These are phyloP conservation scores for Cardamine resedifolia DNA, from an alignment of 345 rosid genomes.

Conservation along the genomic window DNA sequence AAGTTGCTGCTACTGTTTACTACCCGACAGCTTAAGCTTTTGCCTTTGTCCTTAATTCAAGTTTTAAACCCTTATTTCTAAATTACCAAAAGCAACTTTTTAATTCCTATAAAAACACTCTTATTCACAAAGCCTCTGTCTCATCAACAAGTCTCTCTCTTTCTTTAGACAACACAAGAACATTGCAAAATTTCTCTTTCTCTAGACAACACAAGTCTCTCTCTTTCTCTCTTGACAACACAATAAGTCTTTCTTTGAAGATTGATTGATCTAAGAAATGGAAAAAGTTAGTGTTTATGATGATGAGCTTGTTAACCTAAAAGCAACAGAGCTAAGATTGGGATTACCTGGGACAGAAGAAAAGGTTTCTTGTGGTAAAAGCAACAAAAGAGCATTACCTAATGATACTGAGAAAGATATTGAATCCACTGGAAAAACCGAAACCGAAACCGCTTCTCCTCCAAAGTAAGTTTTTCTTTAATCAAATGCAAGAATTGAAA, in stretches of 20 bases:
- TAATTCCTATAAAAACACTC: conserved; percentile 45
- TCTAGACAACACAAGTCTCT: conserved; percentile 17
- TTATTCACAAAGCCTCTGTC: conserved; percentile 33
- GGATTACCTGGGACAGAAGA: conserved; percentile 76
- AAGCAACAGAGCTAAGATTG: conserved; percentile 85
- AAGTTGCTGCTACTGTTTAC: conserved; percentile 56
- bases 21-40: conserved; percentile 74
- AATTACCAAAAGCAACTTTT: conserved; percentile 8
- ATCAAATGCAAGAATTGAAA: conserved; percentile 1
- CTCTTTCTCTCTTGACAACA: conserved; percentile 27
- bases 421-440: conserved; percentile 29
- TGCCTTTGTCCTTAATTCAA: conserved; percentile 63
- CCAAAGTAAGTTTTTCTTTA: conserved; percentile 55
- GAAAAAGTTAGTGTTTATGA: conserved; percentile 39
- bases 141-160: conserved; percentile 28
- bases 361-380: conserved; percentile 43
- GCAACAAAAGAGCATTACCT: conserved; percentile 57
- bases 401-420: conserved; percentile 30
- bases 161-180: conserved; percentile 21
- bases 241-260: conserved; percentile 24
- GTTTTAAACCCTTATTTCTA: background rate
- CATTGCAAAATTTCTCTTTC: background rate
- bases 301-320: conserved; percentile 58
- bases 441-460: conserved; percentile 52
- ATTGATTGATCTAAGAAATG: conserved; percentile 18